Evolutionary conservation across 2,329 filamentous ascomycete genomes (phyloP).

Genomic region (Beauveria sp.): DNA sequence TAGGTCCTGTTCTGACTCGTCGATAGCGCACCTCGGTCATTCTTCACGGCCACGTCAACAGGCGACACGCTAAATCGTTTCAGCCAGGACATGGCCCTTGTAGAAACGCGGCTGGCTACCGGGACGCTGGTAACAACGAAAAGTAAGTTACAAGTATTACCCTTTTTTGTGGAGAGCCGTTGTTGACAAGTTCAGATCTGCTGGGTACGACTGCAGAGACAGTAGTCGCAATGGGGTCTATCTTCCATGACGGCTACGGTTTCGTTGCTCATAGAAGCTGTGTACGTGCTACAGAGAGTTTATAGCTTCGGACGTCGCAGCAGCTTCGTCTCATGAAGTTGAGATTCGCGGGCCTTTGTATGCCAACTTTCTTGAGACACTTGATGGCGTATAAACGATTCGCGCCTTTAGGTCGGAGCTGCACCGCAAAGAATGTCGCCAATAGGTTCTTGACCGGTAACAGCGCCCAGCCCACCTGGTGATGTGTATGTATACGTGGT

Average conservation of each 20-base stretch:
- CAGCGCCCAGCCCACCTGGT: slow-evolving; percentile 33
- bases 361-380: slow-evolving; percentile 21
- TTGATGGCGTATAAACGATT: slow-evolving; percentile 21
- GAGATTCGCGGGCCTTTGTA: slow-evolving; percentile 23
- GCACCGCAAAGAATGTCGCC: slow-evolving; percentile 16
- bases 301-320: slow-evolving; percentile 24
- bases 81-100: slow-evolving; percentile 28
- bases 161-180: slow-evolving; percentile 18
- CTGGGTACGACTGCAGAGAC: slow-evolving; percentile 20
- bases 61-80: slow-evolving; percentile 30
- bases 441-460: slow-evolving; percentile 24
- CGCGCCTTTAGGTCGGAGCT: slow-evolving; percentile 28
- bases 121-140: slow-evolving; percentile 1
- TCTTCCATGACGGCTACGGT: slow-evolving; percentile 36
- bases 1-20: slow-evolving; percentile 11
- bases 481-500: slow-evolving; percentile 41
- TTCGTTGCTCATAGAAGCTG: slow-evolving; percentile 26
- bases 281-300: slow-evolving; percentile 22
- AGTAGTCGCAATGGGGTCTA: slow-evolving; percentile 38
- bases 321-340: slow-evolving; percentile 25
- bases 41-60: slow-evolving; percentile 28
- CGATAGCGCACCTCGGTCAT: slow-evolving; percentile 22
- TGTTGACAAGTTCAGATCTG: slow-evolving; percentile 17
- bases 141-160: slow-evolving; percentile 25
- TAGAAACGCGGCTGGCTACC: slow-evolving; percentile 4